phyloP scores from a whole-genome alignment of 2,329 filamentous ascomycete genomes.

The Stagonosporopsis vannaccii region DNA sequence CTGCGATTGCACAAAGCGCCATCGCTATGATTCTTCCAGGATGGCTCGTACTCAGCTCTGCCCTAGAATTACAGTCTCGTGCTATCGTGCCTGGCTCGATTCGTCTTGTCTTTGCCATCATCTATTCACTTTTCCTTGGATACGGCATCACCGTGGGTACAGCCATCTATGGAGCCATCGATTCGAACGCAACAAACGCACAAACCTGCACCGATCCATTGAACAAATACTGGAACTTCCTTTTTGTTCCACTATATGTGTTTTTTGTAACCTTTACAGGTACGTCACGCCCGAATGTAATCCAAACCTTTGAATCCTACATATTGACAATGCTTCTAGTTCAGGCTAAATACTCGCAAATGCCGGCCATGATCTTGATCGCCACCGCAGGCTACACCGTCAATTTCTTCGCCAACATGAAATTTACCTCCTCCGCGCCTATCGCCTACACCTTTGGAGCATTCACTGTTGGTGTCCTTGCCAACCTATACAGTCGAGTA shows the following conservation, averaged over 20 bases:
- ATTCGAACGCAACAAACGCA: conserved; percentile 52
- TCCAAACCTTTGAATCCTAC: not conserved
- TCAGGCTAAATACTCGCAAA: conserved; percentile 79
- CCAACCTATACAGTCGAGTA: conserved; percentile 77
- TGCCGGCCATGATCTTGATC: conserved; percentile 77
- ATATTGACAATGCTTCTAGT: conserved; percentile 54
- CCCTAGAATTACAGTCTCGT: conserved; percentile 56
- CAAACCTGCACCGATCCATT: conserved; percentile 56
- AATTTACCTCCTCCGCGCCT: conserved; percentile 72
- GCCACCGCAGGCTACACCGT: conserved; percentile 75
- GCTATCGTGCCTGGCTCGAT: conserved; percentile 58
- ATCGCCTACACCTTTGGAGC: conserved; percentile 80
- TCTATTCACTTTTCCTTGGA: conserved; percentile 60
- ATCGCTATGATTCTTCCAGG: conserved; percentile 60
- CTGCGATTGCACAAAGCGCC: conserved; percentile 57
- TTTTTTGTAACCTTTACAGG: conserved; percentile 71
- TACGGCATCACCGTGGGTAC: conserved; percentile 60
- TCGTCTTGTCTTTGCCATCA: conserved; percentile 59
- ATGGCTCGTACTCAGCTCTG: conserved; percentile 56
- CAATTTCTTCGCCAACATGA: conserved; percentile 74
- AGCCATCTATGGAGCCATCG: conserved; percentile 56
- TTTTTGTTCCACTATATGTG: conserved; percentile 77
- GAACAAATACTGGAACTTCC: conserved; percentile 64
- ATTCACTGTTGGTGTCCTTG: conserved; percentile 75
- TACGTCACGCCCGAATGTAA: not conserved